Conservation (phyloP, 495 filamentous ascomycete species). For the Penicillium lividum region DNA sequence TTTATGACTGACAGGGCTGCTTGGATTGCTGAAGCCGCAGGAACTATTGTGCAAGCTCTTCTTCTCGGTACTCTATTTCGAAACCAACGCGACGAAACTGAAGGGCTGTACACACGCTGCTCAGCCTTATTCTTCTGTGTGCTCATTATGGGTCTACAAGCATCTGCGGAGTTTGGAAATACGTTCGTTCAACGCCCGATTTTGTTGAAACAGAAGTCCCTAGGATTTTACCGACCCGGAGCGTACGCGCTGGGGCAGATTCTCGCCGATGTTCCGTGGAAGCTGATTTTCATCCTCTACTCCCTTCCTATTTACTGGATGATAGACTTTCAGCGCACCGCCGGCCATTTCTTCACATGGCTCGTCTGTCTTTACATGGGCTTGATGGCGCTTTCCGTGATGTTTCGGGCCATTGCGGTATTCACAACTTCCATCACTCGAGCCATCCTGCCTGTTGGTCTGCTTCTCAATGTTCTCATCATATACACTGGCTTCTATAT, state of each 20-base stretch:
- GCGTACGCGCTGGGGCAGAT: slow-evolving; percentile 16
- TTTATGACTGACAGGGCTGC: slow-evolving; percentile 16
- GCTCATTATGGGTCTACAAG: slow-evolving; percentile 17
- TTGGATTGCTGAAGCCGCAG: slow-evolving; percentile 22
- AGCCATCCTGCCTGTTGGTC: slow-evolving; percentile 81
- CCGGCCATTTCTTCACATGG: slow-evolving; percentile 70
- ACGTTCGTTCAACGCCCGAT: slow-evolving; percentile 19
- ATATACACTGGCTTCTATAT: slow-evolving; percentile 92
- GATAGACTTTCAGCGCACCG: slow-evolving; percentile 72
- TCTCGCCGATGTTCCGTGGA: slow-evolving; percentile 21
- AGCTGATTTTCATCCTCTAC: slow-evolving; percentile 56
- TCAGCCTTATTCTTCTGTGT: slow-evolving; percentile 19
- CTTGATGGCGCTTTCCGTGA: slow-evolving; percentile 66
- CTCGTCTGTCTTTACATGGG: slow-evolving; percentile 62
- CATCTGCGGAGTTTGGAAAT: slow-evolving; percentile 18
- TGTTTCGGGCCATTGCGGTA: slow-evolving; percentile 81
- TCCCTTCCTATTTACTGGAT: slow-evolving; percentile 83
- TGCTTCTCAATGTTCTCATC: slow-evolving; percentile 73
- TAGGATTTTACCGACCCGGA: slow-evolving; percentile 15
- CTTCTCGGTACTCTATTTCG: slow-evolving; percentile 31
- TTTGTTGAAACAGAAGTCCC: slow-evolving; percentile 19
- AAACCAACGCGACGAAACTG: slow-evolving; percentile 15
- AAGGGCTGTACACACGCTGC: slow-evolving; percentile 6
- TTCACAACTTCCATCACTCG: slow-evolving; percentile 75
- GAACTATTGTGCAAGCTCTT: slow-evolving; percentile 25